These are phyloP conservation scores for Megacollybia platyphylla DNA, from an alignment of 1,284 basidiomycete genomes.

Conservation along the genomic window DNA sequence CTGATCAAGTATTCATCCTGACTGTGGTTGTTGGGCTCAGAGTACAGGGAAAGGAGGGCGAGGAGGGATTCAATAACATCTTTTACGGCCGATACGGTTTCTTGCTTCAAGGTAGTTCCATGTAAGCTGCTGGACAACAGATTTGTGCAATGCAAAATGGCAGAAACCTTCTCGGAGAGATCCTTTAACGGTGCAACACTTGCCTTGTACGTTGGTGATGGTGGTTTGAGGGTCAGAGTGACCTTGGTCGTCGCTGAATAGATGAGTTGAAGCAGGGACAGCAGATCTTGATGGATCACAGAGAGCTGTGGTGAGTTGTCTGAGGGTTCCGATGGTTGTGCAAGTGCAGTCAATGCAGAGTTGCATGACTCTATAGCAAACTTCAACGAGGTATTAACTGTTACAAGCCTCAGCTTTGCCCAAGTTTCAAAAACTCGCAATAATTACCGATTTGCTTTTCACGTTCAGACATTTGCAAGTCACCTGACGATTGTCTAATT, in stretches of 20 bases:
- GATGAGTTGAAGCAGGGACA: slow-evolving; percentile 50
- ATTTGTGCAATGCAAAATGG: slow-evolving; percentile 44
- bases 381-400: slow-evolving; percentile 17
- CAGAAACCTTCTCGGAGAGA: slow-evolving; percentile 36
- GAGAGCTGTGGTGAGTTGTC: slow-evolving; percentile 15
- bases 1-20: slow-evolving; percentile 45
- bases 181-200: slow-evolving; percentile 45
- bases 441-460: background rate
- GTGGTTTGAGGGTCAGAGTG: slow-evolving; percentile 51
- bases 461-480: background rate
- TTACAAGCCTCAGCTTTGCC: background rate
- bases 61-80: slow-evolving; percentile 32
- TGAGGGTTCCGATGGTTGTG: slow-evolving; percentile 11
- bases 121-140: slow-evolving; percentile 33
- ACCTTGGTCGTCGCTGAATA: slow-evolving; percentile 51
- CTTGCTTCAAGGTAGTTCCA: slow-evolving; percentile 41
- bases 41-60: slow-evolving; percentile 22
- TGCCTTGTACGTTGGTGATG: slow-evolving; percentile 41
- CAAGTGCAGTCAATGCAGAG: slow-evolving; percentile 22
- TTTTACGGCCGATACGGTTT: slow-evolving; percentile 26
- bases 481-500: background rate
- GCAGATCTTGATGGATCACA: slow-evolving; percentile 40
- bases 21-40: slow-evolving; percentile 10
- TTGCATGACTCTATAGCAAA: slow-evolving; percentile 28
- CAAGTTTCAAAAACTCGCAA: no score